Evolutionary conservation across 805 yeast species (phyloP).

Genomic region (Spathaspora gorwiae): DNA sequence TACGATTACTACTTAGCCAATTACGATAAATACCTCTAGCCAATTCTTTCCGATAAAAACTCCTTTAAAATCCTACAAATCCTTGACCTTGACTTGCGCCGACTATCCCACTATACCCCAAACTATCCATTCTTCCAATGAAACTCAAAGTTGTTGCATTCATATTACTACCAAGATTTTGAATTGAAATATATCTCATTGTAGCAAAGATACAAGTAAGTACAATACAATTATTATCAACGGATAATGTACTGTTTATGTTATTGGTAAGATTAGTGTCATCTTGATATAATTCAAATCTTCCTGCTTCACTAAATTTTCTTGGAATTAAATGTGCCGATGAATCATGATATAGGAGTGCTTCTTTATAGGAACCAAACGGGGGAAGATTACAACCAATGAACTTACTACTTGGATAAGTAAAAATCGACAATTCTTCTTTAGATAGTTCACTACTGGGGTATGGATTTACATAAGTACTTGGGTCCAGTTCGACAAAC

Average conservation of each 20-base stretch:
- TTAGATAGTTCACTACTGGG: slow-evolving; percentile 16
- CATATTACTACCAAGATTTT: slow-evolving; percentile 15
- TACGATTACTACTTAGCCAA: no score
- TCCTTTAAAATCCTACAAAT: background rate
- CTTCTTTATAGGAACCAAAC: slow-evolving; percentile 32
- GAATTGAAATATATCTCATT: slow-evolving; percentile 27
- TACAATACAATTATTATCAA: slow-evolving; percentile 29
- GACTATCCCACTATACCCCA: background rate
- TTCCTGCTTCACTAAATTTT: slow-evolving; percentile 31
- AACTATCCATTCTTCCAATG: background rate
- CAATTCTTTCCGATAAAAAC: no score
- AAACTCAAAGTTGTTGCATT: background rate
- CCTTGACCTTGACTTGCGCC: background rate
- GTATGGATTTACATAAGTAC: slow-evolving; percentile 25
- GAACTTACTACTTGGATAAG: slow-evolving; percentile 4
- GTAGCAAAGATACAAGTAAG: slow-evolving; percentile 25
- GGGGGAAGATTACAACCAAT: slow-evolving; percentile 35
- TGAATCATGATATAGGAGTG: slow-evolving; percentile 15
- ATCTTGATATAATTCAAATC: slow-evolving; percentile 32
- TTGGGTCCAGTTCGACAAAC: slow-evolving; percentile 7
- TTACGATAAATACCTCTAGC: no score
- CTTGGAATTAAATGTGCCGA: slow-evolving; percentile 24
- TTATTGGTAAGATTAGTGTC: slow-evolving; percentile 6
- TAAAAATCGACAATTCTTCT: background rate
- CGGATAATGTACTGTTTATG: slow-evolving; percentile 26